A percentile compares a stretch with the other conserved stretches of the same genome.
Evolutionary conservation across 106 monocot species (phyloP).

Genomic region (Dendrobium catenatum): DNA sequence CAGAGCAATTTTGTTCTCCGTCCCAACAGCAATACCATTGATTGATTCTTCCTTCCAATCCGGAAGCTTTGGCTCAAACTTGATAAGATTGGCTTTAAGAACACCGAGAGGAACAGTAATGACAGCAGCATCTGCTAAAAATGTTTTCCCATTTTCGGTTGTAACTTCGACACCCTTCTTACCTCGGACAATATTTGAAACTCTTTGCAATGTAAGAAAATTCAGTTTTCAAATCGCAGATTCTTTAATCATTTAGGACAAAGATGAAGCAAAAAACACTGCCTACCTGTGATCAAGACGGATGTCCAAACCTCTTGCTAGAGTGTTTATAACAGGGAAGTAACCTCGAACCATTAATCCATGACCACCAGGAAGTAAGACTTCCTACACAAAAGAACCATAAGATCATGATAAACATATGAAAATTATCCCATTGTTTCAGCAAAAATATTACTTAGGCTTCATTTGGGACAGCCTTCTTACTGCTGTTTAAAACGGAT

Average conservation of each 20-base stretch:
- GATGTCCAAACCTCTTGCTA: slow-evolving; percentile 86
- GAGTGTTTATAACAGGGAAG: slow-evolving; percentile 82
- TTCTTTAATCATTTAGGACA: background rate
- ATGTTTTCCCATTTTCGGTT: slow-evolving; percentile 55
- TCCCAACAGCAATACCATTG: slow-evolving; percentile 57
- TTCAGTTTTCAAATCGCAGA: background rate
- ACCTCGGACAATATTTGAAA: slow-evolving; percentile 54
- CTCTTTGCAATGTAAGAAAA: slow-evolving; percentile 23
- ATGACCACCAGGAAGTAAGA: slow-evolving; percentile 91
- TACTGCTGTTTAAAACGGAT: too few species aligned
- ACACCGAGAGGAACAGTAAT: slow-evolving; percentile 87
- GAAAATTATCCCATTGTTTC: too few species aligned
- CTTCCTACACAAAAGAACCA: slow-evolving; percentile 43
- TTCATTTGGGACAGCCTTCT: too few species aligned
- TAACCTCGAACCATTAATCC: slow-evolving; percentile 96
- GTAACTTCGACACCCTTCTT: slow-evolving; percentile 79
- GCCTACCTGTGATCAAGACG: slow-evolving; percentile 63
- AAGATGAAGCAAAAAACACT: background rate
- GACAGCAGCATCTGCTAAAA: slow-evolving; percentile 74
- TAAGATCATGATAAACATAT: background rate
- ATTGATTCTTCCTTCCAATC: slow-evolving; percentile 93
- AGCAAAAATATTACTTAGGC: too few species aligned
- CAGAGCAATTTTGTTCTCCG: slow-evolving; percentile 89
- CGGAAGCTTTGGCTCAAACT: slow-evolving; percentile 82
- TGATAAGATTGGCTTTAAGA: slow-evolving; percentile 67